Evolutionary conservation across 2,329 filamentous ascomycete species (phyloP), one percentile per base, ranked within the genome.

Genomic region (Cladosporium sp.): DNA sequence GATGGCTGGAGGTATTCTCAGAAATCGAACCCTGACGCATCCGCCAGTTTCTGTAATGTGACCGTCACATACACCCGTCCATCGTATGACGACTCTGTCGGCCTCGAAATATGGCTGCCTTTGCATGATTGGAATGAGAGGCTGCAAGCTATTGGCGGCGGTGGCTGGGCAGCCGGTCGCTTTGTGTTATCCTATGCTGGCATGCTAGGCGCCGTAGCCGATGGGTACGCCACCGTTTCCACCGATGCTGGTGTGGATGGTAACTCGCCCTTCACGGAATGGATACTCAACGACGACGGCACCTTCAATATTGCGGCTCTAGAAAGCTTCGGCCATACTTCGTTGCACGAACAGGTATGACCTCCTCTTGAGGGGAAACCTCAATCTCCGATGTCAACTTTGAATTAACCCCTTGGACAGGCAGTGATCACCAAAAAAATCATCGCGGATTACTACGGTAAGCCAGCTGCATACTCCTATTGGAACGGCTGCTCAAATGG

Each of bases 91-190:
- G 68, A 72, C 43, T 58, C 15, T 1, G 58, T 71, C 46, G 57
- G 64, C 18, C 56, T 64, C 3, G 54, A 59, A 15, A 49, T 63
- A 7, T 66, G 61, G 61, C 60, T 71, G 4, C 68, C 68, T 0
- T 51, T 64, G 1, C 27, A 49, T 0, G 43, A 54, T 4, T 61
- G 67, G 67, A 66, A 65, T 49, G 63, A 63, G 1, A 65, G 68
- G 0, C 64, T 75, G 25, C 59, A 64, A 41, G 67, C 59, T 11
- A 55, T 64, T 0, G 73, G 73, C 1, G 72, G 71, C 2, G 71
- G 68, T 13, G 66, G 69, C 22, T 63, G 56, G 42, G 48, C 55
- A 53, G 62, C 55, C 47, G 56, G 56, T 25, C 8, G 22, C 12
- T 52, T 4, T 51, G 53, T 20, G 52, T 55, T 38, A 13, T 38